phyloP scores from a whole-genome alignment of 1,284 basidiomycete genomes.

The Cryptococcus deneoformans region DNA sequence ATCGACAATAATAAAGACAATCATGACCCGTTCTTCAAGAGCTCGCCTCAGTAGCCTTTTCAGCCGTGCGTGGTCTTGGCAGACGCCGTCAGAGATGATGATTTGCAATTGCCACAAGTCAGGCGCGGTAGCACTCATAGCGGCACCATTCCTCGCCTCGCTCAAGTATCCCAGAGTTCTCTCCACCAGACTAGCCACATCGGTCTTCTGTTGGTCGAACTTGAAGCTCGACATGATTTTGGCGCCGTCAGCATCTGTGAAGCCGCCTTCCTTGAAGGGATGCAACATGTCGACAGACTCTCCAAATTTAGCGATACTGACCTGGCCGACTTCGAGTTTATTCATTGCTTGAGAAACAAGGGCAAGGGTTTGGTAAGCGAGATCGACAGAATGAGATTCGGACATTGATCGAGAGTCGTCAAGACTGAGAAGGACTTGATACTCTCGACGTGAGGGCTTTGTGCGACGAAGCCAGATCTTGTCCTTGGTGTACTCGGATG shows the following conservation, averaged over 20 bases:
- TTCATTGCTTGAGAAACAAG: conserved; percentile 87
- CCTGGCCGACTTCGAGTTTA: conserved; percentile 90
- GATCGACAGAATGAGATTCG: conserved; percentile 85
- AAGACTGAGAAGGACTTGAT: conserved; percentile 91
- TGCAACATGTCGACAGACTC: conserved; percentile 84
- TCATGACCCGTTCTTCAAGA: conserved; percentile 87
- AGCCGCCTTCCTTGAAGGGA: conserved; percentile 69
- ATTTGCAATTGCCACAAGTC: conserved; percentile 98
- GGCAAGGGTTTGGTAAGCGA: conserved; percentile 92
- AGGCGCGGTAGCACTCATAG: conserved; percentile 56
- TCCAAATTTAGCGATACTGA: conserved; percentile 90
- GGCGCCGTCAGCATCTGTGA: conserved; percentile 75
- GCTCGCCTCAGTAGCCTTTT: conserved; percentile 79
- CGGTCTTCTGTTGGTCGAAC: conserved; percentile 88
- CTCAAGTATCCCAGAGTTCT: conserved; percentile 75
- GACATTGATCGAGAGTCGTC: conserved; percentile 98
- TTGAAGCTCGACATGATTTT: conserved; percentile 79
- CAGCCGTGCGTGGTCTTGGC: conserved; percentile 88
- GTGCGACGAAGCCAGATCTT: conserved; percentile 98
- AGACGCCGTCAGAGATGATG: conserved; percentile 98
- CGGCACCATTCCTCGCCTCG: conserved; percentile 65
- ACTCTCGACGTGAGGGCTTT: conserved; percentile 89
- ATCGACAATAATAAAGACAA: conserved; percentile 96
- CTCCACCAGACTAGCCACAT: conserved; percentile 83
- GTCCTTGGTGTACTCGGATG: conserved; percentile 98